Base-by-base conservation (phyloP, 129 eudicot genomes). In the Scalesia atractyloides region DNA sequence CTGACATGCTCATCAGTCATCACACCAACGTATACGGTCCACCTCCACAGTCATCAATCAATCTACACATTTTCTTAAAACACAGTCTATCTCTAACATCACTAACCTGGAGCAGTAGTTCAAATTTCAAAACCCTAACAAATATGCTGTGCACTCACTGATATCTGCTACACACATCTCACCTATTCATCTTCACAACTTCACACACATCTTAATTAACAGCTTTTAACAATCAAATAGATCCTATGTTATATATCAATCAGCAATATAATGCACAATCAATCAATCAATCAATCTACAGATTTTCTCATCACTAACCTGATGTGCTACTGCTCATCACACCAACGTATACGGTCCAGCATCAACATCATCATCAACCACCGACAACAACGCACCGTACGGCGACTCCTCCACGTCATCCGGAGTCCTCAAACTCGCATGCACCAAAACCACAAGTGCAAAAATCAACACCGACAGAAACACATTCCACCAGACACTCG, bases 361-460 rank as follows among this genome's bases (percentile, higher is more conserved):
- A 17, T 41, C 58, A 24, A 78, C 71, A 69, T 77, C 86, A 46
- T 78, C 80, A 73, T 77, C 91, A 43, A 83, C 80, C 61, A 82
- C 87, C 24, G 83, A 80, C 19, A 83, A 75, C 86, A 85, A 75
- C 8, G 82, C 80, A 36, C 88, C 86, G 66, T 83, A 81, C 2
- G 82, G 80, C 12, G 84, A 79, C 39, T 81, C 88, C 80, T 69
- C 59, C 37, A 79, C 82, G 49, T 86, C 88, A 39, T 89, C 89
- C 20, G 83, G 77, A 63, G 80, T 78, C 81, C 84, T 70, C 73
- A 84, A 34, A 50, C 73, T 81, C 26, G 74, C 92, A 46, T 89
- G 96, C 26, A 84, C n/a, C 26, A 79, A 51, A 59, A 73, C 74
- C 20, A 84, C 33, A 66, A 37, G 24, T 1, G 59, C 71, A 7